Evolutionary conservation across 2,329 filamentous ascomycete genomes (phyloP).

Genomic region (Nemania serpens): DNA sequence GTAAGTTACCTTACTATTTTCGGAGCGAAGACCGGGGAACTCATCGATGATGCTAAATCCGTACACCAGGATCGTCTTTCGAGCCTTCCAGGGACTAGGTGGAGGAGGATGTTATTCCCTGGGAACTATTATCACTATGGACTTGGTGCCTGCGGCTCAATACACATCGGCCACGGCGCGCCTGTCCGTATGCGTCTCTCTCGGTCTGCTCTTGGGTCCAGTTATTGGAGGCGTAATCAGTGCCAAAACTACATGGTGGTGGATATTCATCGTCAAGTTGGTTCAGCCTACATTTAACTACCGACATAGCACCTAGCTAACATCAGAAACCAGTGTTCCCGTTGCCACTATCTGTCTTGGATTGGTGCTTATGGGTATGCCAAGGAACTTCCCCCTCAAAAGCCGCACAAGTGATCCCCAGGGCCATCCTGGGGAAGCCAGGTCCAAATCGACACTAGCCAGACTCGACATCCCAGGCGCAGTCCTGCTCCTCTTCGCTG

Average conservation of each 20-base stretch:
- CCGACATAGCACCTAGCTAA: no score
- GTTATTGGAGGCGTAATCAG: constrained; percentile 27
- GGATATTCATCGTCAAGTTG: constrained; percentile 31
- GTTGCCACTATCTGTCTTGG: not conserved
- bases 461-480: constrained; percentile 25
- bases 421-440: no score
- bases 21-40: no score
- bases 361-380: not conserved
- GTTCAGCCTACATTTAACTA: no score
- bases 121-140: constrained; percentile 10
- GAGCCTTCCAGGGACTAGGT: constrained; percentile 26
- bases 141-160: constrained; percentile 20
- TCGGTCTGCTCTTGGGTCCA: constrained; percentile 20
- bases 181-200: constrained; percentile 1
- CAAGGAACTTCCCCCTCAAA: not conserved
- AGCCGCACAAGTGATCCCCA: no score
- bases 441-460: no score
- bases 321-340: no score
- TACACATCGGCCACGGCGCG: not conserved
- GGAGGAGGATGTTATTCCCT: constrained; percentile 21
- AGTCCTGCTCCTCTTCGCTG: constrained; percentile 20
- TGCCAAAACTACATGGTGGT: constrained; percentile 26
- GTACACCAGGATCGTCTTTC: constrained; percentile 7
- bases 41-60: not conserved
- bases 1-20: no score